Evolutionary conservation across 495 filamentous ascomycete species (phyloP).

Genomic region (Xylaria acuta): DNA sequence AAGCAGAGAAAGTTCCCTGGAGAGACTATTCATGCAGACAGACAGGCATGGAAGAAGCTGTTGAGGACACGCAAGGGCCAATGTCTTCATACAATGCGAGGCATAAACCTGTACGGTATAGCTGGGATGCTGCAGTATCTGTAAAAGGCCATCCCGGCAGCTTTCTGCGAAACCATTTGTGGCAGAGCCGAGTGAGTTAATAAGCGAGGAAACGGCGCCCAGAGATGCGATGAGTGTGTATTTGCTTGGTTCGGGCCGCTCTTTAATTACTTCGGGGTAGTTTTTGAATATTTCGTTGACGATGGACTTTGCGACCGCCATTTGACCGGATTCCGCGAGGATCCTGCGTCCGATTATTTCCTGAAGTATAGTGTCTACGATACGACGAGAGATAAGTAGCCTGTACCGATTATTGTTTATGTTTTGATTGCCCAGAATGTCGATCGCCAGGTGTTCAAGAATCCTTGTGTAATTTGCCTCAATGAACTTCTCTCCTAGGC

Average conservation of each 20-base stretch:
- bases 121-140: constrained; percentile 92
- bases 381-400: constrained; percentile 81
- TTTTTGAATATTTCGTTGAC: constrained; percentile 92
- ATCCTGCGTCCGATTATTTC: constrained; percentile 82
- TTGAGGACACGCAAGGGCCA: constrained; percentile 88
- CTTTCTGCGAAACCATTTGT: constrained; percentile 75
- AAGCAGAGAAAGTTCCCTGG: constrained; percentile 81
- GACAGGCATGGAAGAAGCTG: constrained; percentile 91
- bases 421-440: constrained; percentile 77
- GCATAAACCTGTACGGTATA: constrained; percentile 94
- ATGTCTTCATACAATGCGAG: constrained; percentile 81
- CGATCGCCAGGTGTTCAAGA: constrained; percentile 77
- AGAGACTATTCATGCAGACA: constrained; percentile 95
- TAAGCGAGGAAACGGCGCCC: constrained; percentile 79
- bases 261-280: constrained; percentile 91
- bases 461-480: constrained; percentile 82
- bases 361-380: constrained; percentile 82
- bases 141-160: constrained; percentile 85
- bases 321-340: constrained; percentile 85
- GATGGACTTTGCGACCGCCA: constrained; percentile 78
- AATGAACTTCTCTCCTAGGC: constrained; percentile 75
- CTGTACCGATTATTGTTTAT: constrained; percentile 88
- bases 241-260: constrained; percentile 88
- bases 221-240: constrained; percentile 80
- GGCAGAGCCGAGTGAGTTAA: constrained; percentile 81